Evolutionary conservation across 345 rosid species (phyloP), one percentile per base, ranked within the genome.

Genomic region (Nephelium lappaceum): DNA sequence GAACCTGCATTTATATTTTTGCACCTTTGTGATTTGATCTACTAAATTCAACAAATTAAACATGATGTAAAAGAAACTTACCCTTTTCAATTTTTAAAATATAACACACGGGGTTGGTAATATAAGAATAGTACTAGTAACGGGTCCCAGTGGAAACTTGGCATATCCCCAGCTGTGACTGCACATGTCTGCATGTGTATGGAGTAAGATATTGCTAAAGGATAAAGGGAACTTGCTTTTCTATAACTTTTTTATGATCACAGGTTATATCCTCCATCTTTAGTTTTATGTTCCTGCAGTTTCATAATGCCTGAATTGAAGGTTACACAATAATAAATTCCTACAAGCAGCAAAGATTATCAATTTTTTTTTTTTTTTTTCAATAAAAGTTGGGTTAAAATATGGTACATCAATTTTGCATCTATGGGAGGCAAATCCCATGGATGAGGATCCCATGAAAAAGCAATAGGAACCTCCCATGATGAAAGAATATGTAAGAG

Each of bases 391-490:
- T 60, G 43, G 8, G 62, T 38, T 23, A 15, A 21, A 67, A 31
- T 16, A 66, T 8, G 67, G 38, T 73, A 77, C 71, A 67, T 43
- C 64, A 55, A 45, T 43, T 81, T 57, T 72, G 79, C 79, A 78
- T 70, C 45, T 75, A 69, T 15, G 68, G 69, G 76, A 73, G 72
- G 78, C 66, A 71, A 38, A 73, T 57, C 55, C 70, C 73, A 72
- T 67, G 49, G 67, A 74, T 78, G 36, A 23, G 74, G 69, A 71
- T 74, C 67, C 36, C 21, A 74, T 36, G 69, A 64, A 51, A 76
- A 73, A 71, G 74, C 53, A 65, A 8, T 45, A 27, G 41, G 23
- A 36, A 47, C 65, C 63, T 49, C 63, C 78, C 78, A 65, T 31
- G 4, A 75, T 27, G 5, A 65, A 49, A 51, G 42, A 66, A 51